These are phyloP conservation scores for Geotrichum candidum DNA, from an alignment of 1,139 yeast genomes.

Conservation along the genomic window DNA sequence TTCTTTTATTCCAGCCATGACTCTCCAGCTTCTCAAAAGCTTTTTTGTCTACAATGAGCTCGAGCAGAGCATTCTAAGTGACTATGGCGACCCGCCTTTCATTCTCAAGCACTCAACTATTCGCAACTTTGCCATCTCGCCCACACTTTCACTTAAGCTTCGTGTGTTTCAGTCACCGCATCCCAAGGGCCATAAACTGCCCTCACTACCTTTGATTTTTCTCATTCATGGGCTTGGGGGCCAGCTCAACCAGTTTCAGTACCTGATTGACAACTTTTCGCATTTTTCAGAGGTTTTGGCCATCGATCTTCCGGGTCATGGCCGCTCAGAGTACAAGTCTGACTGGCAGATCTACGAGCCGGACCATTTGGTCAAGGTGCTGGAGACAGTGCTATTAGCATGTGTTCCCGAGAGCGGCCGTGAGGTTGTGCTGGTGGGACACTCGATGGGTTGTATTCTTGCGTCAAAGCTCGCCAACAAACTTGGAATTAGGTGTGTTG, in stretches of 20 bases:
- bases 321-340: constrained; percentile 38
- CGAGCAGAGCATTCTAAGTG: constrained; percentile 24
- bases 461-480: constrained; percentile 45
- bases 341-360: constrained; percentile 42
- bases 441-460: constrained; percentile 69
- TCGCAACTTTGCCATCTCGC: constrained; percentile 7
- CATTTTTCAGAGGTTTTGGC: constrained; percentile 61
- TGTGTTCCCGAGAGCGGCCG: constrained; percentile 26
- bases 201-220: constrained; percentile 49
- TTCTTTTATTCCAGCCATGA: constrained; percentile 3
- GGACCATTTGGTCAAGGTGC: constrained; percentile 44
- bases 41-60: constrained; percentile 27
- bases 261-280: constrained; percentile 55
- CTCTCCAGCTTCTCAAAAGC: constrained; percentile 21
- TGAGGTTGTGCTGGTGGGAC: constrained; percentile 58
- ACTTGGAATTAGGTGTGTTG: constrained; percentile 36
- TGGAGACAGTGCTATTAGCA: constrained; percentile 30
- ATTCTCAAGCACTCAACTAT: constrained; percentile 18
- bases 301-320: constrained; percentile 73
- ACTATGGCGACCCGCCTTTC: constrained; percentile 21
- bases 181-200: constrained; percentile 30
- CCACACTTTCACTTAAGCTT: constrained; percentile 21
- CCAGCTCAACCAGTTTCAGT: constrained; percentile 66
- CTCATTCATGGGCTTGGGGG: constrained; percentile 77
- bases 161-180: constrained; percentile 33